These are phyloP conservation scores for Pseudocercospora eumusae DNA, from an alignment of 2,329 filamentous ascomycete species.

Conservation along the genomic window DNA sequence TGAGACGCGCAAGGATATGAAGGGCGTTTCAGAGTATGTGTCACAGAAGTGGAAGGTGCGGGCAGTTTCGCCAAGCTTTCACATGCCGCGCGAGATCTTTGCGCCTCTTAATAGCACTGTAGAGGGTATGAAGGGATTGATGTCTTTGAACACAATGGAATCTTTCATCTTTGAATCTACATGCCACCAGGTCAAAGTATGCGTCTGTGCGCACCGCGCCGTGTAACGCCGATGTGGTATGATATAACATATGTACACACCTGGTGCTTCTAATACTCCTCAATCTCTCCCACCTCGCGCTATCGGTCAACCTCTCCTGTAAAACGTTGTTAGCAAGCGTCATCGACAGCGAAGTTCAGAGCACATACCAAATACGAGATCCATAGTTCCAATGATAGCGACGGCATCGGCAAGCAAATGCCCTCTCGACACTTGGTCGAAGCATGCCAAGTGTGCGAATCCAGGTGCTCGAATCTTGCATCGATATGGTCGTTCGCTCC, in stretches of 20 bases:
- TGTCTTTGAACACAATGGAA: not conserved
- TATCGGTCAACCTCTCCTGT: slow-evolving; percentile 17
- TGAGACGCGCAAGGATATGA: no score
- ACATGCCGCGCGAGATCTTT: no score
- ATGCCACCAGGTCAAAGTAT: slow-evolving; percentile 7
- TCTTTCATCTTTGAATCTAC: slow-evolving; percentile 10
- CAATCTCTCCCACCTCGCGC: not conserved
- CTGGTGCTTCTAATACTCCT: slow-evolving; percentile 1
- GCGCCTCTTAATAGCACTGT: no score
- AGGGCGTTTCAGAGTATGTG: no score
- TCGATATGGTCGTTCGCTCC: slow-evolving; percentile 92
- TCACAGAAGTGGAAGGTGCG: no score
- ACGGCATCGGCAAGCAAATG: slow-evolving; percentile 96
- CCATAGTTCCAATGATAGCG: slow-evolving; percentile 73
- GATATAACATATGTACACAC: slow-evolving; percentile 19
- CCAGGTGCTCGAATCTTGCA: slow-evolving; percentile 97
- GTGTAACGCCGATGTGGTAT: slow-evolving; percentile 15
- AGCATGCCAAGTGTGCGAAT: slow-evolving; percentile 90
- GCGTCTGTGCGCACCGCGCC: slow-evolving; percentile 16
- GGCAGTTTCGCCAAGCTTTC: no score
- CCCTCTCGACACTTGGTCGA: slow-evolving; percentile 89
- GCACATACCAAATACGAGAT: slow-evolving; percentile 71
- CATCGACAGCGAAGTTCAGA: no score
- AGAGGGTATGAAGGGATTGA: not conserved
- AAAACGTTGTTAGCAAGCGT: not conserved